Percentiles rank a stretch among this genome's conserved stretches.
phyloP scores from a whole-genome alignment of 2,329 filamentous ascomycete genomes.

The Exophiala sp. region DNA sequence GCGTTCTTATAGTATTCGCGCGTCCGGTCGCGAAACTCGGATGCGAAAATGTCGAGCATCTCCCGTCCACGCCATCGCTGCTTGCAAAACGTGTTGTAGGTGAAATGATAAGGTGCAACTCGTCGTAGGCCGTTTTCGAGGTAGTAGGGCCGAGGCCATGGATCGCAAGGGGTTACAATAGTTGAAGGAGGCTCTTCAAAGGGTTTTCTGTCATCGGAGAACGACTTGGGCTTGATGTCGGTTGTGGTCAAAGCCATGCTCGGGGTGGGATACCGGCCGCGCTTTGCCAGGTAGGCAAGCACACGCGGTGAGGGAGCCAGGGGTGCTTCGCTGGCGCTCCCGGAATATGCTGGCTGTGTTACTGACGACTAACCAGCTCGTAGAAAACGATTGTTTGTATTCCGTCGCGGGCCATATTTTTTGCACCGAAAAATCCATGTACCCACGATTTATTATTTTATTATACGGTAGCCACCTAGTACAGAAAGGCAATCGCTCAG shows the following conservation, averaged over 20 bases:
- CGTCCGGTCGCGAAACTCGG: constrained; percentile 86
- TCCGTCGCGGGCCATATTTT: too few relatives aligned
- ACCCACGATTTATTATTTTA: too few relatives aligned
- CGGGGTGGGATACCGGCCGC: constrained; percentile 33
- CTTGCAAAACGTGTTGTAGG: constrained; percentile 93
- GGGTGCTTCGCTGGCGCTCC: background rate
- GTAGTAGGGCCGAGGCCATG: constrained; percentile 68
- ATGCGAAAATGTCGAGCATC: constrained; percentile 79
- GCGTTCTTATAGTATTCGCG: constrained; percentile 77
- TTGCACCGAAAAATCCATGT: too few relatives aligned
- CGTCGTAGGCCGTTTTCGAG: constrained; percentile 77
- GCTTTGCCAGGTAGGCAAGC: constrained; percentile 37
- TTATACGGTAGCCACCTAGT: too few relatives aligned
- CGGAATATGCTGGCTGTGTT: background rate
- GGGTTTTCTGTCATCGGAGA: constrained; percentile 20
- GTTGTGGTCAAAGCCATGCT: constrained; percentile 36
- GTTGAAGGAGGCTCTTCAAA: constrained; percentile 21
- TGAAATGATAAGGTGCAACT: constrained; percentile 81
- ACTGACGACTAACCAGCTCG: background rate
- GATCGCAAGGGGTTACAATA: constrained; percentile 33
- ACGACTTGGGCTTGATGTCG: constrained; percentile 17
- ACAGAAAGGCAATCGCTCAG: background rate
- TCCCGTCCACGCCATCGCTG: constrained; percentile 79
- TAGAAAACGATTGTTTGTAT: background rate
- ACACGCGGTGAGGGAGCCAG: constrained; percentile 36